Conservation (phyloP, 805 yeast genomes). For the Cyberlindnera galapagoensis region DNA sequence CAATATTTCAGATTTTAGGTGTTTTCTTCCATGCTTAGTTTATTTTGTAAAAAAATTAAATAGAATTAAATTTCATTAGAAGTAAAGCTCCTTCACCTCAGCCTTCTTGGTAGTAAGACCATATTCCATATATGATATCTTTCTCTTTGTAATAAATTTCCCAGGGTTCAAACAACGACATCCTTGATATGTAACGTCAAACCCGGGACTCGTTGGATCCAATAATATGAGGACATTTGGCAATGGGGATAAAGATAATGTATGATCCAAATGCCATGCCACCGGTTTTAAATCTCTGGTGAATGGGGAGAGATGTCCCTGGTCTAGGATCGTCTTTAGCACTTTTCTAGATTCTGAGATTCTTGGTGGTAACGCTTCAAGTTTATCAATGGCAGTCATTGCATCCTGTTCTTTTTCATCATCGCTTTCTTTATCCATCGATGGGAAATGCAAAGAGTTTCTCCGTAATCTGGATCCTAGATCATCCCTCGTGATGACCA, state of each 20-base stretch:
- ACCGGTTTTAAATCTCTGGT: slow-evolving; percentile 52
- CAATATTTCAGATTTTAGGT: no score
- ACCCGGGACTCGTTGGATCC: slow-evolving; percentile 66
- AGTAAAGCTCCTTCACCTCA: slow-evolving; percentile 39
- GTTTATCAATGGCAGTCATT: slow-evolving; percentile 21
- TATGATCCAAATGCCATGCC: slow-evolving; percentile 62
- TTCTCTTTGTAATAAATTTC: slow-evolving; percentile 38
- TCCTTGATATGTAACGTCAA: slow-evolving; percentile 75
- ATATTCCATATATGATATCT: slow-evolving; percentile 69
- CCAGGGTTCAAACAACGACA: slow-evolving; percentile 77
- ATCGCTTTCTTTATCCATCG: slow-evolving; percentile 21
- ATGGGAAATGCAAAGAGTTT: slow-evolving; percentile 53
- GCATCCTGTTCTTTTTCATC: slow-evolving; percentile 18
- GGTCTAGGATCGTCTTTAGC: slow-evolving; percentile 78
- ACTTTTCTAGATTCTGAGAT: slow-evolving; percentile 59
- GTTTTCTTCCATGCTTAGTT: no score
- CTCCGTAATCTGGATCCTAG: slow-evolving; percentile 63
- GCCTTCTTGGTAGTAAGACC: slow-evolving; percentile 51
- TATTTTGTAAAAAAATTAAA: no score
- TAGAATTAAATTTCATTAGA: no score
- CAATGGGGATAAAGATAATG: slow-evolving; percentile 66
- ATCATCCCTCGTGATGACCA: slow-evolving; percentile 69
- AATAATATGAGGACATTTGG: slow-evolving; percentile 62
- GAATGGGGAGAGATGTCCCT: slow-evolving; percentile 84
- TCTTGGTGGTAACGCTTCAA: slow-evolving; percentile 38